Base-by-base conservation (phyloP, 768 basidiomycete species). In the Mycena belliarum region DNA sequence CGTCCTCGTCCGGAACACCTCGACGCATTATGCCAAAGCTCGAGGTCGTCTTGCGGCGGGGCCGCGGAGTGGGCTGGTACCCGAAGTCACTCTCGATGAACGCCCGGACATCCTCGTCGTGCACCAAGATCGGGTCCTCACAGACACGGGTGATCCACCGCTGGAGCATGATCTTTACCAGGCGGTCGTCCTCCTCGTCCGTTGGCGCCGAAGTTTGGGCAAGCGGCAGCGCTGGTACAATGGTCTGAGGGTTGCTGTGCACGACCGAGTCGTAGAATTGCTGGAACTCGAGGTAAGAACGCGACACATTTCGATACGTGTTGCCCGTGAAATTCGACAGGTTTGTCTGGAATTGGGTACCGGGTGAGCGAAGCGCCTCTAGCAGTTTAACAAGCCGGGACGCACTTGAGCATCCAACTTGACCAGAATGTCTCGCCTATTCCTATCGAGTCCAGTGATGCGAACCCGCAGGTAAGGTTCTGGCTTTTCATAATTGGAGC, bases 31-130 rank as follows among this genome's bases (percentile, higher is more conserved):
- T 78, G 42, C 82, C 83, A 66, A 93, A 94, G 6, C 89, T 88
- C 5, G 88, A 82, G 25, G 82, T 81, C 0, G 84, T 75, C 73
- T 90, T 95, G 65, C 84, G 84, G 58, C 85, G 82, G 49, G 85
- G 86, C 40, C 85, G 82, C 11, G 89, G 89, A 16, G 84, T 93
- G 6, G 90, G 92, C 66, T 92, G 93, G 68, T 93, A 95, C 25
- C 97, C 97, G 76, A 98, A 99, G 72, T 98, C 96, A 64, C 88
- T 95, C 74, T 99, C 97, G 59, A 99, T 84, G 70, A 99, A 99
- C 16, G 89, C 89, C 28, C 96, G 86, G 57, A 98, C 72, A 69
- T 99, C 97, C 67, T 98, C 97, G 65, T 98, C 96, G 53, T 86
- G 76, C 38, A 93, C 75, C 28, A 98, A 73, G 51, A 97, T 92